These are phyloP conservation scores for Calonectria pteridis DNA, from an alignment of 2,329 filamentous ascomycete genomes.

Conservation along the genomic window DNA sequence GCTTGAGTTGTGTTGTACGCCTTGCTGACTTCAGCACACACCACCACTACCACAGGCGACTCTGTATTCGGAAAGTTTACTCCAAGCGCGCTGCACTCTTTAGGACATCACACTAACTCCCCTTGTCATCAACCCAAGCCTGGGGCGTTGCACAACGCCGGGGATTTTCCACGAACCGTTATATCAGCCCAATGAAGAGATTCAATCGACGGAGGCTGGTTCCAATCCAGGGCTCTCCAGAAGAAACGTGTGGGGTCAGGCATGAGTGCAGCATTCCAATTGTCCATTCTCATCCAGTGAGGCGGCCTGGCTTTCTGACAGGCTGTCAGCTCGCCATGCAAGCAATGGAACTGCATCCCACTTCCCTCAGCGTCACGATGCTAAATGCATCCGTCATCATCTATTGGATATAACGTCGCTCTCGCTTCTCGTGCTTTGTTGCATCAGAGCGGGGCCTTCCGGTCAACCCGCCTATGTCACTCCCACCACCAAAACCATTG, in stretches of 20 bases:
- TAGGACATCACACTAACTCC: conserved; percentile 6
- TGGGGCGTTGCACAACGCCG: conserved; percentile 33
- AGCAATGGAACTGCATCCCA: conserved; percentile 43
- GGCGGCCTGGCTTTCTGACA: conserved; percentile 42
- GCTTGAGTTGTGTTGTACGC: neutral
- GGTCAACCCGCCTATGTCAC: conserved; percentile 29
- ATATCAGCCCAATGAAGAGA: conserved; percentile 27
- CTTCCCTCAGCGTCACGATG: conserved; percentile 31
- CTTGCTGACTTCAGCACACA: conserved; percentile 24
- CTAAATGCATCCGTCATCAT: conserved; percentile 22
- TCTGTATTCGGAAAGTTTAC: conserved; percentile 30
- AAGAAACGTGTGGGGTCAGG: conserved; percentile 44
- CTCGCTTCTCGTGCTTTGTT: conserved; percentile 27
- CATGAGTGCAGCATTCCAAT: conserved; percentile 44
- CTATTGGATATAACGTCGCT: conserved; percentile 21
- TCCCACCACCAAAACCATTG: neutral
- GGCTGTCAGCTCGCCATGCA: conserved; percentile 46
- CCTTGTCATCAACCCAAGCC: conserved; percentile 29
- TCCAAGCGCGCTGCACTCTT: conserved; percentile 1
- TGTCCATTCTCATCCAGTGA: conserved; percentile 35
- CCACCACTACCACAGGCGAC: conserved; percentile 25
- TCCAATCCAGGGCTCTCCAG: conserved; percentile 29
- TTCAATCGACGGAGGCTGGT: conserved; percentile 32
- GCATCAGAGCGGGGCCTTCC: conserved; percentile 26
- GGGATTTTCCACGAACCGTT: conserved; percentile 33